Conservation (phyloP, 768 basidiomycete species). For the Kwoniella dendrophila region DNA sequence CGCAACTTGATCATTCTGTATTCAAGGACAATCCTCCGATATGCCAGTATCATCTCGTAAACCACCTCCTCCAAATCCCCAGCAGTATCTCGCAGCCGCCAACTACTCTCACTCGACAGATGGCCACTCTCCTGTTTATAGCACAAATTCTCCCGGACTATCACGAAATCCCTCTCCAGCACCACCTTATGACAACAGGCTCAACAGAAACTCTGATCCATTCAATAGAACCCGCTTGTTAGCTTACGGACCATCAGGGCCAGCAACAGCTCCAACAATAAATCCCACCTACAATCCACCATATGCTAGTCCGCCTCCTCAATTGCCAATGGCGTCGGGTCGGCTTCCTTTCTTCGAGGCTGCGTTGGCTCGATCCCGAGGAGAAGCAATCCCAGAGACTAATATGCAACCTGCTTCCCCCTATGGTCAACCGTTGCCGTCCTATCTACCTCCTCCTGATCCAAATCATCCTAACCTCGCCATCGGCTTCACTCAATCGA, state of each 20-base stretch:
- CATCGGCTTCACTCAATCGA: conserved; percentile 32
- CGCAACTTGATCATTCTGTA: neutral
- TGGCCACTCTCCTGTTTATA: conserved; percentile 1
- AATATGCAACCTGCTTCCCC: neutral
- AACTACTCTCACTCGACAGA: conserved; percentile 2
- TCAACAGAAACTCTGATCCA: conserved; percentile 1
- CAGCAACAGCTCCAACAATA: neutral
- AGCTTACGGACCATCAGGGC: conserved; percentile 19
- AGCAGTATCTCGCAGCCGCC: conserved; percentile 14
- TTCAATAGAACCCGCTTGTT: conserved; percentile 12
- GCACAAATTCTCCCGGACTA: neutral
- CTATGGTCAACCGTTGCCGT: conserved; percentile 27
- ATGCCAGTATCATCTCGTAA: conserved; percentile 28
- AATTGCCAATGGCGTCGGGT: neutral
- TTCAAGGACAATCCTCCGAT: neutral
- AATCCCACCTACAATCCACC: conserved; percentile 6
- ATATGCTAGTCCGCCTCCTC: conserved; percentile 13
- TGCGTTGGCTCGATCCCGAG: conserved; percentile 37
- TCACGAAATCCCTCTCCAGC: conserved; percentile 28
- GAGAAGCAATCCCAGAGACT: conserved; percentile 8
- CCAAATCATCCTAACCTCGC: conserved; percentile 46
- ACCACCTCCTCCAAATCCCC: conserved; percentile 20
- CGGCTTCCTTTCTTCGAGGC: conserved; percentile 44
- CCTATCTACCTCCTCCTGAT: conserved; percentile 37
- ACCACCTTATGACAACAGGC: conserved; percentile 23